A percentile compares a stretch with the other conserved stretches of the same genome.
Conservation (phyloP, 148 eudicot genomes). For the Amaranthus cruentus region DNA sequence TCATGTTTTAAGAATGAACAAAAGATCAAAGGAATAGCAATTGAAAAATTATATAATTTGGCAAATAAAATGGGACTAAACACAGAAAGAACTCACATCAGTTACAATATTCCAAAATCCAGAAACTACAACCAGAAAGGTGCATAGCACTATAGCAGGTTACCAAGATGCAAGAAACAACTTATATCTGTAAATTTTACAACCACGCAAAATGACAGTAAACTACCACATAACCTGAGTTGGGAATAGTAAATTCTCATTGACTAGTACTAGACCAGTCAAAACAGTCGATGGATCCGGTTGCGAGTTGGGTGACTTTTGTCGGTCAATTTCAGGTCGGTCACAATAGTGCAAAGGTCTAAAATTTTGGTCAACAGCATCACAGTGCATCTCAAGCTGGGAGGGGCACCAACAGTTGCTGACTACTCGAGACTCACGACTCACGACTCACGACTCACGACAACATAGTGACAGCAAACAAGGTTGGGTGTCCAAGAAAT, state of each 20-base stretch:
- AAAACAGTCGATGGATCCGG: too few species aligned
- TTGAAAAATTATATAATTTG: too few species aligned
- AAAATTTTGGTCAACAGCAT: too few species aligned
- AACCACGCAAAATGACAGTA: not conserved
- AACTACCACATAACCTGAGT: not conserved
- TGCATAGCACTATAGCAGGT: not conserved
- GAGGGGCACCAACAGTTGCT: not conserved
- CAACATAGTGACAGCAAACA: not conserved
- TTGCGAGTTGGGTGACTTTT: too few species aligned
- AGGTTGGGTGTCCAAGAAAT: not conserved
- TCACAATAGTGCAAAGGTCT: too few species aligned
- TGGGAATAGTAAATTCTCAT: too few species aligned
- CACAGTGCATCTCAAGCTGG: too few species aligned
- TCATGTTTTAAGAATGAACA: too few species aligned
- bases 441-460: too few species aligned
- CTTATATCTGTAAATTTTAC: not conserved
- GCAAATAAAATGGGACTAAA: not conserved
- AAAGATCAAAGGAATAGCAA: too few species aligned
- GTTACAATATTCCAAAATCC: not conserved
- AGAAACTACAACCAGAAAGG: not conserved
- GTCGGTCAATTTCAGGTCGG: too few species aligned
- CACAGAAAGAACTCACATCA: not conserved
- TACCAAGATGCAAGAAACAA: not conserved
- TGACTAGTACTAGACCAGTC: too few species aligned
- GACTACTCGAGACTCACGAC: not conserved